A percentile compares a stretch with the other conserved stretches of the same genome.
These are phyloP conservation scores for Kokia cookei DNA, from an alignment of 441 rosid species.

Conservation along the genomic window DNA sequence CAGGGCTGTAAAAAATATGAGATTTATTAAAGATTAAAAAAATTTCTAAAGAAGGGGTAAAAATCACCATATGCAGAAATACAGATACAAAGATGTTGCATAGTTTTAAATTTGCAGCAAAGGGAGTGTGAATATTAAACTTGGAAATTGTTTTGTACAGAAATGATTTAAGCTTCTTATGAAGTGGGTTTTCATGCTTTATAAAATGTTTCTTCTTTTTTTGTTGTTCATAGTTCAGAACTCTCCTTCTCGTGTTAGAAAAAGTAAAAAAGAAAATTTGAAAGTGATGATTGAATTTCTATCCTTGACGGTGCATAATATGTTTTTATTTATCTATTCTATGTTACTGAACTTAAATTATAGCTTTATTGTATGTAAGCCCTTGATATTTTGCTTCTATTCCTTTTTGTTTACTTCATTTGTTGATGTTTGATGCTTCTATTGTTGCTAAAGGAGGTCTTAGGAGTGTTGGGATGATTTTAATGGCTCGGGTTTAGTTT, in stretches of 20 bases:
- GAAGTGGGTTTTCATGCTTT: conserved; percentile 4
- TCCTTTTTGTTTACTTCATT: too few relatives aligned
- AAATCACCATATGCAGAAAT: conserved; percentile 5
- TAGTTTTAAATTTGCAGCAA: conserved; percentile 7
- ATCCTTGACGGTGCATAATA: neutral
- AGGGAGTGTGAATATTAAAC: neutral
- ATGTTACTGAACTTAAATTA: too few relatives aligned
- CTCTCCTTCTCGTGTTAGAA: neutral
- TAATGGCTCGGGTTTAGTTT: too few relatives aligned
- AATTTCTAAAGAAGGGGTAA: neutral
- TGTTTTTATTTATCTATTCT: too few relatives aligned
- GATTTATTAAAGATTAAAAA: conserved; percentile 2
- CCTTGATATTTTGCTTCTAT: too few relatives aligned
- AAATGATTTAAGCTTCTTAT: conserved; percentile 13
- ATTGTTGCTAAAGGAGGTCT: too few relatives aligned
- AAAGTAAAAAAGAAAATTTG: too few relatives aligned
- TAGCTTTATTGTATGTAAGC: too few relatives aligned
- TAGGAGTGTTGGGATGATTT: too few relatives aligned
- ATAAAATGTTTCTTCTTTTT: neutral
- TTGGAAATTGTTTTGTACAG: conserved; percentile 23
- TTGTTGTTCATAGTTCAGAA: neutral
- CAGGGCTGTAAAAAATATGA: conserved; percentile 40
- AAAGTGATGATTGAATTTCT: neutral
- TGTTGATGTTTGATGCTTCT: too few relatives aligned
- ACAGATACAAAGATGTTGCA: conserved; percentile 24